Percentiles rank a stretch among this genome's conserved stretches.
phyloP scores from a whole-genome alignment of 768 basidiomycete genomes.

The Amylocystis lapponica region DNA sequence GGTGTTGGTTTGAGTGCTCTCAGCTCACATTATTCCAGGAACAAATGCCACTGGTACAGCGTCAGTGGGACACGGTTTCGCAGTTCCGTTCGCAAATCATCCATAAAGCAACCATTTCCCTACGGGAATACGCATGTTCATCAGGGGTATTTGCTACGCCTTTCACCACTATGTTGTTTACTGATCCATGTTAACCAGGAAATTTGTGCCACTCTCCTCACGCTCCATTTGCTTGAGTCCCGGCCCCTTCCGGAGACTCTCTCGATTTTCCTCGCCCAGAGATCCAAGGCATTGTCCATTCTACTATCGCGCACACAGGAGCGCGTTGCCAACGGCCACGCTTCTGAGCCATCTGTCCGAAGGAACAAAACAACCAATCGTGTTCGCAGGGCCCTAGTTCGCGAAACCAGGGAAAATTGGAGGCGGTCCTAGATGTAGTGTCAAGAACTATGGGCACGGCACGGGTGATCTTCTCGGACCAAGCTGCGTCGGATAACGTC shows the following conservation, averaged over 20 bases:
- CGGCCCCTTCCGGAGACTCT: constrained; percentile 72
- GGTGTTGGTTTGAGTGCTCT: background rate
- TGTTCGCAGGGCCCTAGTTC: constrained; percentile 32
- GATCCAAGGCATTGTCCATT: constrained; percentile 50
- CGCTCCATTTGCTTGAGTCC: constrained; percentile 87
- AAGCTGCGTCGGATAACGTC: constrained; percentile 13
- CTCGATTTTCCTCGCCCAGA: constrained; percentile 63
- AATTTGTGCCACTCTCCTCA: constrained; percentile 70
- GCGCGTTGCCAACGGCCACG: constrained; percentile 29
- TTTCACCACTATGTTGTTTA: too few relatives aligned
- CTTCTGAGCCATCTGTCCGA: constrained; percentile 13
- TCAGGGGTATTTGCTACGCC: constrained; percentile 51
- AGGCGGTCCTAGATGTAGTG: constrained; percentile 48
- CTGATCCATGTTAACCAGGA: too few relatives aligned
- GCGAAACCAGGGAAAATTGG: constrained; percentile 50
- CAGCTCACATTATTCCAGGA: constrained; percentile 39
- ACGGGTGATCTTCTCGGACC: constrained; percentile 51
- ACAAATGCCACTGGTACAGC: constrained; percentile 83
- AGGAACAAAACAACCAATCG: constrained; percentile 9
- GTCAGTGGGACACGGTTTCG: constrained; percentile 89
- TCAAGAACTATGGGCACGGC: constrained; percentile 52
- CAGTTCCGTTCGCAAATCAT: constrained; percentile 87
- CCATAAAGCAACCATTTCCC: constrained; percentile 78
- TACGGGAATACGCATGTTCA: constrained; percentile 55
- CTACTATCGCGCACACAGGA: constrained; percentile 24